These are phyloP conservation scores for Cucumis melo DNA, from an alignment of 306 rosid species.

Conservation along the genomic window DNA sequence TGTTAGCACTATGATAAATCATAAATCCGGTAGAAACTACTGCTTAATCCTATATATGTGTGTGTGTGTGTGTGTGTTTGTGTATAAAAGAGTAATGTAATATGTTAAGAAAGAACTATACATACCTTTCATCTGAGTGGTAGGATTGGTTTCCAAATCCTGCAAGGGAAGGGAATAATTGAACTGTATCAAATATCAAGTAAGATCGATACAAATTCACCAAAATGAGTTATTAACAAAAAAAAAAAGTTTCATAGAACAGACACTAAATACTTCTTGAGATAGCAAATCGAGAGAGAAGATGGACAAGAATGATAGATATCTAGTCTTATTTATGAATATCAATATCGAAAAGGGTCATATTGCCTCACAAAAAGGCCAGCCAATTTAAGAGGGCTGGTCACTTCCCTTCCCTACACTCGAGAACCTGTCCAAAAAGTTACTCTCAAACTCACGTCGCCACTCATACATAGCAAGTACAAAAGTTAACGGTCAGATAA, in stretches of 20 bases:
- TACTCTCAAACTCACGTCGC: not conserved
- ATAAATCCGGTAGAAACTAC: not conserved
- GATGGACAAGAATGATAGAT: not conserved
- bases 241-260: not conserved
- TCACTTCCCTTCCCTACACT: not conserved
- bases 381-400: not conserved
- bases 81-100: not conserved
- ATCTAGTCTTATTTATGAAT: not conserved
- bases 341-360: not conserved
- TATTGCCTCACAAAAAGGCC: not conserved
- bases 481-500: not conserved
- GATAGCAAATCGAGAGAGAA: not conserved
- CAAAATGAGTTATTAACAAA: not conserved
- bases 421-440: not conserved
- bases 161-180: slow-evolving; percentile 10
- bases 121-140: slow-evolving; percentile 28
- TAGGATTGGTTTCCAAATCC: slow-evolving; percentile 33
- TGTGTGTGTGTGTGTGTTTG: too few relatives aligned
- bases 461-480: not conserved
- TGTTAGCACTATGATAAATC: not conserved
- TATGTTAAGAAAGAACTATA: not conserved
- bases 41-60: not conserved
- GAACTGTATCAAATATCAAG: not conserved
- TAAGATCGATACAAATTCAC: not conserved
- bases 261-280: not conserved